These are phyloP conservation scores for Bathelium albidoporum DNA, from an alignment of 495 filamentous ascomycete species.

Conservation along the genomic window DNA sequence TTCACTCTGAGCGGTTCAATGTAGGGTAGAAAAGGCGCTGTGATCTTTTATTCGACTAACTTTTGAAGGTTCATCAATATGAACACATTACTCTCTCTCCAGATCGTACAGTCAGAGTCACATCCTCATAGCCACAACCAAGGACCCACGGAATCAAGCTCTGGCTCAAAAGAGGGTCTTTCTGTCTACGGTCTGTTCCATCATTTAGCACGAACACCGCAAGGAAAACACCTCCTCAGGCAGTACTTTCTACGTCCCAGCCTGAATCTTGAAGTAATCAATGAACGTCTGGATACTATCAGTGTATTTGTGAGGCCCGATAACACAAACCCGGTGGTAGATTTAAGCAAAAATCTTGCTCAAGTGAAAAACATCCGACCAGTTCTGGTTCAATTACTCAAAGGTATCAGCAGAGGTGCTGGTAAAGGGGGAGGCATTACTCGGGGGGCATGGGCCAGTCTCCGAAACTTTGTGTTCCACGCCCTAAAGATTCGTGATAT, in stretches of 20 bases:
- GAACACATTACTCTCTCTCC: conserved; percentile 70
- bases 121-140: conserved; percentile 80
- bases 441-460: conserved; percentile 58
- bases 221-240: conserved; percentile 66
- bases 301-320: conserved; percentile 57
- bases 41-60: conserved; percentile 8
- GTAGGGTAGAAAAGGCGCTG: conserved; percentile 33
- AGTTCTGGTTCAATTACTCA: conserved; percentile 59
- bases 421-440: conserved; percentile 49
- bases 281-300: conserved; percentile 64
- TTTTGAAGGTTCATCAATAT: conserved; percentile 59
- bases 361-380: conserved; percentile 72
- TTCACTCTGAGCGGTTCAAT: conserved; percentile 67
- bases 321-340: conserved; percentile 47
- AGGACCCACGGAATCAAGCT: conserved; percentile 55
- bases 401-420: conserved; percentile 57
- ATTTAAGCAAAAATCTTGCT: conserved; percentile 53
- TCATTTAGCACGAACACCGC: conserved; percentile 65
- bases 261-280: conserved; percentile 53
- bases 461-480: conserved; percentile 52
- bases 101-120: conserved; percentile 74
- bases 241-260: conserved; percentile 81
- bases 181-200: conserved; percentile 80
- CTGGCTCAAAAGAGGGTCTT: conserved; percentile 76
- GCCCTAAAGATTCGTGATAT: conserved; percentile 58